A percentile compares a stretch with the other conserved stretches of the same genome.
phyloP scores from a whole-genome alignment of 495 filamentous ascomycete genomes.

The Podospora australis region DNA sequence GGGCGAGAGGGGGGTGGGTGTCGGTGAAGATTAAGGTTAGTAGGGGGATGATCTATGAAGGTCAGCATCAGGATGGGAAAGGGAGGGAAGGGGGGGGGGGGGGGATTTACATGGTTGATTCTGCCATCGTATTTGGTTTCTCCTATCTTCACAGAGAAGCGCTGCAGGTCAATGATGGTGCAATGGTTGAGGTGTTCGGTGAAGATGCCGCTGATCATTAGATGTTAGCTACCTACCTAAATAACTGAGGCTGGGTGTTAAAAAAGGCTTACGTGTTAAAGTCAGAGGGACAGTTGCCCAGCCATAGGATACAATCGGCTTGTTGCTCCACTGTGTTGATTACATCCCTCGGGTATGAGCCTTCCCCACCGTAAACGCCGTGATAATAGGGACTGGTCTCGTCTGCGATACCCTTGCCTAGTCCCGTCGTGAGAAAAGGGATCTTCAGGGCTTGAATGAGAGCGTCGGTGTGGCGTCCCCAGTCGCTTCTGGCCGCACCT shows the following conservation, averaged over 20 bases:
- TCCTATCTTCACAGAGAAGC: constrained; percentile 31
- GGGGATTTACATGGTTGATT: constrained; percentile 25
- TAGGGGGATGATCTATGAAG: constrained; percentile 17
- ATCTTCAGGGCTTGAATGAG: constrained; percentile 26
- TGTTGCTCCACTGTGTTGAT: constrained; percentile 21
- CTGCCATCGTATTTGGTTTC: constrained; percentile 21
- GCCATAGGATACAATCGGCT: constrained; percentile 33
- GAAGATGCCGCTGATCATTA: constrained; percentile 28
- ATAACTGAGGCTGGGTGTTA: neutral
- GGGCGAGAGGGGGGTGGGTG: constrained; percentile 8
- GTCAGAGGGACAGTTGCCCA: constrained; percentile 29
- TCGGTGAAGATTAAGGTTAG: constrained; percentile 19
- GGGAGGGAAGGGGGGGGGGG: neutral
- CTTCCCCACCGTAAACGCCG: constrained; percentile 27
- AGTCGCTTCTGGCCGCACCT: constrained; percentile 20
- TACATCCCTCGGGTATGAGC: constrained; percentile 14
- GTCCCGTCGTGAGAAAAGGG: constrained; percentile 26
- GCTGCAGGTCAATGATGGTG: constrained; percentile 34
- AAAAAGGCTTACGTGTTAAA: constrained; percentile 19
- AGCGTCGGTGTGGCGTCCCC: constrained; percentile 18
- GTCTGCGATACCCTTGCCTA: constrained; percentile 32
- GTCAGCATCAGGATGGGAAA: no score
- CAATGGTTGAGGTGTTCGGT: constrained; percentile 21
- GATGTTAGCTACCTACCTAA: neutral
- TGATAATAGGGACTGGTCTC: constrained; percentile 25